Conservation (phyloP, 345 rosid species). For the Viola odorata region DNA sequence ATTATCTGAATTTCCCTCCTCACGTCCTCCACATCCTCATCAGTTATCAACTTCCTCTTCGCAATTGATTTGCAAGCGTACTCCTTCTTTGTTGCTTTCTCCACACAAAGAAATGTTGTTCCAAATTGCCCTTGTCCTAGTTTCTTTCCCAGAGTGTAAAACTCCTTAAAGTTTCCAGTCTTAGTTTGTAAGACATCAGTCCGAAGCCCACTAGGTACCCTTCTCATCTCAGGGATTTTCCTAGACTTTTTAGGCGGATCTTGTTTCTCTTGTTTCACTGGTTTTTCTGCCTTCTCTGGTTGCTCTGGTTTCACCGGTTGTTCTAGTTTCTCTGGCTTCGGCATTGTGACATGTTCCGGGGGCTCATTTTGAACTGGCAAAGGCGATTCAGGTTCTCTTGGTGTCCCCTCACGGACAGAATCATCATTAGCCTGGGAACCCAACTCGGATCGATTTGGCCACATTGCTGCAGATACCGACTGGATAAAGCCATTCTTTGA, state of each 20-base stretch:
- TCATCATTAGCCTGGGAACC: conserved; percentile 25
- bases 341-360: conserved; percentile 60
- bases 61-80: conserved; percentile 32
- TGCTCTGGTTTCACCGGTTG: conserved; percentile 10
- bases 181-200: conserved; percentile 18
- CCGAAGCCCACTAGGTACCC: conserved; percentile 23
- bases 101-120: conserved; percentile 22
- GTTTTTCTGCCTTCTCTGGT: conserved; percentile 7
- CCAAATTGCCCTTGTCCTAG: conserved; percentile 31
- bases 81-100: conserved; percentile 18
- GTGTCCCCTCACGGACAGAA: conserved; percentile 25
- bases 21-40: conserved; percentile 30
- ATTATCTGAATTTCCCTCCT: conserved; percentile 30
- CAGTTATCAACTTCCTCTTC: conserved; percentile 24
- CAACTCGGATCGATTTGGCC: conserved; percentile 15
- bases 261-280: conserved; percentile 21
- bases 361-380: conserved; percentile 61
- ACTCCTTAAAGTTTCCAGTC: conserved; percentile 23
- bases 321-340: conserved; percentile 17
- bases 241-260: conserved; percentile 10
- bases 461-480: conserved; percentile 24
- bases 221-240: conserved; percentile 17
- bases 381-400: conserved; percentile 41
- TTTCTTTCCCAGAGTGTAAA: conserved; percentile 24
- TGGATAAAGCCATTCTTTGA: conserved; percentile 23